Base-by-base conservation (phyloP, 2,329 filamentous ascomycete genomes). In the Claviceps fusiformis region DNA sequence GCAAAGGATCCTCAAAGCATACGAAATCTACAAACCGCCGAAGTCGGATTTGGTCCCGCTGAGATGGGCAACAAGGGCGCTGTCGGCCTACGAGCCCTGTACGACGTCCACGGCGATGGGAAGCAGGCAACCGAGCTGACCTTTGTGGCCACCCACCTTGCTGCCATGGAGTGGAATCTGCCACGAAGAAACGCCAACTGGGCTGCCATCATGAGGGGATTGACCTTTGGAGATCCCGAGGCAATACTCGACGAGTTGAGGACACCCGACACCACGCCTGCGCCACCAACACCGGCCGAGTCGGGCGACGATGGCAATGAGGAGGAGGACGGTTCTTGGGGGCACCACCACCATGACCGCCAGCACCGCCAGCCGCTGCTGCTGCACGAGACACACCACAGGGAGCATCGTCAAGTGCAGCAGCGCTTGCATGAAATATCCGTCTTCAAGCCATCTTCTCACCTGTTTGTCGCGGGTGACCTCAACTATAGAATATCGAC, bases 21-120 rank as follows among this genome's bases (percentile, higher is more conserved):
- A 53, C 72, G 73, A 54, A 75, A 80, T 63, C 73, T 93, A n/a
- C 80, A 89, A 60, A 83, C 81, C n/a, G 89, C 86, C 2, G 87
- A 87, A 54, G 85, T 90, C 2, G 91, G 93, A 0, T 86, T 96
- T 51, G 93, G 93, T 0, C 69, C 90, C 1, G 85, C 83, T 56
- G 86, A 92, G 52, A 93, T 95, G 86, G 93, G 90, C 17, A 96
- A 96, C 70, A 98, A 98, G 71, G 93, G 92, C 35, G 92, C 90
- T 3, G 86, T 95, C 0, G 93, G 86, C 0, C 76, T 92, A 58
- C 78, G 90, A 39, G 70, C 93, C 47, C 76, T 81, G 15, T 85
- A 88, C 62, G 59, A 67, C 55, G 64, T 60, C 49, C 63, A 54
- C 10, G 55, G 53, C 47, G 55, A 54, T 35, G 61, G 59, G 10